phyloP scores from a whole-genome alignment of 768 basidiomycete genomes.

The Mrakia hoshinonis region DNA sequence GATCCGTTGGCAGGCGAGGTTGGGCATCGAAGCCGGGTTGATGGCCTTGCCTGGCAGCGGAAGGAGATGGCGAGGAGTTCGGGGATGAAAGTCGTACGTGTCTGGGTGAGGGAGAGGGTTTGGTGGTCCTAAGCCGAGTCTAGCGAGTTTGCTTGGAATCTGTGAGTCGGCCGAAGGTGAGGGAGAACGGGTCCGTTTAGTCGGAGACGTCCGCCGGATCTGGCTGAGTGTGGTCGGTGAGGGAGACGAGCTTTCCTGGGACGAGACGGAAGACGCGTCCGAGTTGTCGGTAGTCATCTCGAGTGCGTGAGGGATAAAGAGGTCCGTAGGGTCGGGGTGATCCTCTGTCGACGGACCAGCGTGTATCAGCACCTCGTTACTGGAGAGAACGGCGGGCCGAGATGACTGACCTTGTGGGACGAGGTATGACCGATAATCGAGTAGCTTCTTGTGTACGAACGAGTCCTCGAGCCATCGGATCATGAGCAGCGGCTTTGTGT shows the following conservation, averaged over 20 bases:
- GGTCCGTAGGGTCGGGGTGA: neutral
- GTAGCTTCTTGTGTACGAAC: neutral
- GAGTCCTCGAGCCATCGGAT: conserved; percentile 17
- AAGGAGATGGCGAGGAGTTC: neutral
- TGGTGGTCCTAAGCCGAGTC: neutral
- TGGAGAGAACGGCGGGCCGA: no score
- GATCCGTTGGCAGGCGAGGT: conserved; percentile 55
- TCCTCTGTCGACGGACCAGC: neutral
- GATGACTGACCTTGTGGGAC: conserved; percentile 7
- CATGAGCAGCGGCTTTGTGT: conserved; percentile 5
- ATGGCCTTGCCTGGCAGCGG: neutral
- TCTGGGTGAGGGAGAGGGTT: neutral
- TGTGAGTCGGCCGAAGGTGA: neutral
- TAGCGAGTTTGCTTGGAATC: neutral
- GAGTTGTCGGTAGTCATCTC: neutral
- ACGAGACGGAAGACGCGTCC: neutral
- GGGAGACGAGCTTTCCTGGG: neutral
- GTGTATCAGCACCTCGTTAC: no score
- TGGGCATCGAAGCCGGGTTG: conserved; percentile 33
- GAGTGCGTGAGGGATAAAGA: neutral
- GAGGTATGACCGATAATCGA: conserved; percentile 18
- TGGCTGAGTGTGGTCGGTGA: neutral
- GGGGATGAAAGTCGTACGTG: neutral
- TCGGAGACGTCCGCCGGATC: neutral
- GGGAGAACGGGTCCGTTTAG: neutral